Conservation (phyloP, 768 basidiomycete genomes). For the Psilocybe tampanensis region DNA sequence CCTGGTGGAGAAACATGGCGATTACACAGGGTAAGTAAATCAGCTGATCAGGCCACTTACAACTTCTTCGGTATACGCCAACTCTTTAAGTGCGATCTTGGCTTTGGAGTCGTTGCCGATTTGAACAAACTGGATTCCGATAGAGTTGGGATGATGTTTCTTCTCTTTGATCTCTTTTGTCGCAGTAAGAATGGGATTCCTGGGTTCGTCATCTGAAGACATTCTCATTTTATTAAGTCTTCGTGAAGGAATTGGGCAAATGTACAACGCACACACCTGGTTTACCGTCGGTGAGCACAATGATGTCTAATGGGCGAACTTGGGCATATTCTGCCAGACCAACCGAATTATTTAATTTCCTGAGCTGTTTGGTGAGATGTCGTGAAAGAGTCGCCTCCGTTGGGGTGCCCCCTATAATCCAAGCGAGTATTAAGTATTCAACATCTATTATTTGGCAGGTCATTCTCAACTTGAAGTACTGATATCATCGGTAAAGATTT, state of each 20-base stretch:
- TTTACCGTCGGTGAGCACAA: constrained; percentile 35
- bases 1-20: constrained; percentile 16
- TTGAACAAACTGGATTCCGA: constrained; percentile 36
- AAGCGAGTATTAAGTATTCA: background rate
- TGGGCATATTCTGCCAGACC: constrained; percentile 17
- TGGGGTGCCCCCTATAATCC: constrained; percentile 26
- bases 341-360: constrained; percentile 21
- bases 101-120: constrained; percentile 29
- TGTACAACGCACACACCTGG: constrained; percentile 9
- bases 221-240: background rate
- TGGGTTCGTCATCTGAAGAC: constrained; percentile 8
- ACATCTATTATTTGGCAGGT: background rate
- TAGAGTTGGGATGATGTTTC: constrained; percentile 34
- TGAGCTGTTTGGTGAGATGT: constrained; percentile 24
- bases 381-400: constrained; percentile 28
- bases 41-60: constrained; percentile 18
- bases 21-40: background rate
- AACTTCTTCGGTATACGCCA: constrained; percentile 29
- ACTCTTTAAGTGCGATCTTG: constrained; percentile 21
- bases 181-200: constrained; percentile 20
- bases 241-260: background rate
- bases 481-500: constrained; percentile 21
- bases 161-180: constrained; percentile 21
- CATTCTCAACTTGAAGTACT: constrained; percentile 13
- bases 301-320: constrained; percentile 32